phyloP scores from a whole-genome alignment of 208 protist species.

The Wallacemonas sp. region DNA sequence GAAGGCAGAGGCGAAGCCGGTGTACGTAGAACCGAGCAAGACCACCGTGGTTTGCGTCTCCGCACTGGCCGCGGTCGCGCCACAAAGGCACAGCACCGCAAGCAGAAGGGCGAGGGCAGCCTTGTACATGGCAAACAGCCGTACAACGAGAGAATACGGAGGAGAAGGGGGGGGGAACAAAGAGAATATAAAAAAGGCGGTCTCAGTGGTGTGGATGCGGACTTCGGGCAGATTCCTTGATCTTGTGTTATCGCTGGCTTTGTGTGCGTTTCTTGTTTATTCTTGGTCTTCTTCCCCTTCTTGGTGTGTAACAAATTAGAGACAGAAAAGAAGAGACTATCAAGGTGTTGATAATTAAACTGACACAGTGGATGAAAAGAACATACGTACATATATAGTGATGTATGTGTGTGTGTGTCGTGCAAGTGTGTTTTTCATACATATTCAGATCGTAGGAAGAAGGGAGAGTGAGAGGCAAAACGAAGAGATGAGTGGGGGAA shows the following conservation, averaged over 20 bases:
- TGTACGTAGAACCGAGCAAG: neutral
- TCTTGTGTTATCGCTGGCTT: too few relatives aligned
- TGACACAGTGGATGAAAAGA: too few relatives aligned
- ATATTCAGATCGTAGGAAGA: neutral
- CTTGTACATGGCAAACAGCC: constrained; percentile 2
- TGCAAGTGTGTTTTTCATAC: neutral
- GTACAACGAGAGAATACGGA: constrained; percentile 4
- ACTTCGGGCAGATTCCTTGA: too few relatives aligned
- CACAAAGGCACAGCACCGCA: neutral
- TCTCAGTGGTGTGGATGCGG: too few relatives aligned
- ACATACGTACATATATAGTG: too few relatives aligned
- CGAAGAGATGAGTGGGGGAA: too few relatives aligned
- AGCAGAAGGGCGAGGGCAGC: neutral
- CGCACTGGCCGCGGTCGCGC: neutral
- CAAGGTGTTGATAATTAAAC: too few relatives aligned
- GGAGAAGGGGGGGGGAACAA: neutral
- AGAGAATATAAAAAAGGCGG: constrained; percentile 8
- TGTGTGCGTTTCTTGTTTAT: too few relatives aligned
- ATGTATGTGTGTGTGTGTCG: too few relatives aligned
- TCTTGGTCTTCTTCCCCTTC: too few relatives aligned
- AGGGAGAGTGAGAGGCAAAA: neutral
- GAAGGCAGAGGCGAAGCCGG: neutral
- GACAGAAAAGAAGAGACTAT: too few relatives aligned
- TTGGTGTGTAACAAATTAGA: too few relatives aligned
- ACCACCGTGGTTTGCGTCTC: neutral